Conservation (phyloP, 106 monocot species). For the Acorus calamus region DNA sequence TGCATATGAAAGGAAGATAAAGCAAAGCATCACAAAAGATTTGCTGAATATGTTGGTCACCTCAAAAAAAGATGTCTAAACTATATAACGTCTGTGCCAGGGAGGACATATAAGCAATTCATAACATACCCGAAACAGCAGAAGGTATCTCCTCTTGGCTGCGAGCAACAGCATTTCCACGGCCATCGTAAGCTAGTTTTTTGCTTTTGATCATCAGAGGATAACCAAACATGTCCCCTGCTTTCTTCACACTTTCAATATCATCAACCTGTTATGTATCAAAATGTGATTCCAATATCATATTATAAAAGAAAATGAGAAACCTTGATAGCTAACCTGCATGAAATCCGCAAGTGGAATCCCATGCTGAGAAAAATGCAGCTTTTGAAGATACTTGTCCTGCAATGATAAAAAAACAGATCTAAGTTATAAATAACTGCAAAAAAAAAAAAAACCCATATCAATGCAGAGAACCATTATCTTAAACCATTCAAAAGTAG, state of each 20-base stretch:
- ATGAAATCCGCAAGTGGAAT: constrained; percentile 87
- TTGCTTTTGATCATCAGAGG: constrained; percentile 96
- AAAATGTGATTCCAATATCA: not conserved
- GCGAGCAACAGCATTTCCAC: constrained; percentile 85
- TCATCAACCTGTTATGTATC: constrained; percentile 40
- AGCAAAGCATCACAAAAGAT: no score
- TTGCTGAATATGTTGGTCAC: no score
- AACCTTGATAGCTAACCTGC: constrained; percentile 37
- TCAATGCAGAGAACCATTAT: no score
- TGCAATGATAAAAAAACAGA: constrained; percentile 22
- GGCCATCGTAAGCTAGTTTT: constrained; percentile 87
- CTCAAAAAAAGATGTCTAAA: no score
- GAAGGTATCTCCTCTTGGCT: constrained; percentile 76
- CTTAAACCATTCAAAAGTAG: no score
- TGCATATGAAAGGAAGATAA: no score
- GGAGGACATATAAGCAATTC: no score
- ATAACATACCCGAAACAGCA: constrained; percentile 49
- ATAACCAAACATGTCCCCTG: constrained; percentile 72
- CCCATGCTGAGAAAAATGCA: constrained; percentile 68
- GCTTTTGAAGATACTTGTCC: constrained; percentile 93
- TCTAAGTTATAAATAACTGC: not conserved
- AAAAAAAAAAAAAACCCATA: no score
- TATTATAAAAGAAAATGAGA: constrained; percentile 1
- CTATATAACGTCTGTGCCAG: no score
- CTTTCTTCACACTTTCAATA: constrained; percentile 46